Evolutionary conservation across 352 stramenopile species (phyloP).

Genomic region (Phytopythium ostracodes): DNA sequence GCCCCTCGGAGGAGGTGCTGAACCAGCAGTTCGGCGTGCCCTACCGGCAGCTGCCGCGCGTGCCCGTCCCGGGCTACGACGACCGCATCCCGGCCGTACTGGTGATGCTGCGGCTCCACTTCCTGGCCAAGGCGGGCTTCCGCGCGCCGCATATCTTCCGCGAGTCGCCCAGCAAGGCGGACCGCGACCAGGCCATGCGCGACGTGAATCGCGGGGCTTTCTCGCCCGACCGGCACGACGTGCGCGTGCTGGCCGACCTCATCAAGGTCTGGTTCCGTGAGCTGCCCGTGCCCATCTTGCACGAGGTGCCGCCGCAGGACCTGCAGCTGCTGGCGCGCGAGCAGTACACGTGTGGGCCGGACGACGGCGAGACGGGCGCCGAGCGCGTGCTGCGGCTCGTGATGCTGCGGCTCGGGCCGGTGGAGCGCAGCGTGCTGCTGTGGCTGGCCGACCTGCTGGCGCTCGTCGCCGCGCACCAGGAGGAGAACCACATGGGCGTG

Average conservation of each 20-base stretch:
- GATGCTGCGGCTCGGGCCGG: constrained; percentile 35
- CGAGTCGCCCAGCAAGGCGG: constrained; percentile 82
- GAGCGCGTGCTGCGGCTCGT: constrained; percentile 37
- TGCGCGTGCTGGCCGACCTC: constrained; percentile 83
- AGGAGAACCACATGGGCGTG: constrained; percentile 86
- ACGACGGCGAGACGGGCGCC: background rate
- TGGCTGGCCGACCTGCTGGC: constrained; percentile 85
- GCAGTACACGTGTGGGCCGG: background rate
- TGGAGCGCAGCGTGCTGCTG: constrained; percentile 60
- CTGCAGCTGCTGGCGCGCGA: constrained; percentile 54
- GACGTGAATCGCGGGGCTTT: constrained; percentile 85
- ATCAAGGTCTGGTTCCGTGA: constrained; percentile 91
- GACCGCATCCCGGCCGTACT: constrained; percentile 83
- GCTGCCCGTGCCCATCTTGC: constrained; percentile 75
- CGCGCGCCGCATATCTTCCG: constrained; percentile 83
- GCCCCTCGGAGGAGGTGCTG: constrained; percentile 40
- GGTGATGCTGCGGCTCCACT: constrained; percentile 83
- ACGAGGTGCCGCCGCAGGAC: constrained; percentile 65
- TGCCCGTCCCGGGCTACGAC: constrained; percentile 58
- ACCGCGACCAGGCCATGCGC: constrained; percentile 75
- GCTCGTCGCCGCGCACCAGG: constrained; percentile 63
- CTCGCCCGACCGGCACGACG: constrained; percentile 51
- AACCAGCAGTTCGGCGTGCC: constrained; percentile 87
- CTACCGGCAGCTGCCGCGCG: constrained; percentile 66
- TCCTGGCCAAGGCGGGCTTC: constrained; percentile 62